Base-by-base conservation (phyloP, 139 green algal species). In the Astrephomene gubernaculifera region DNA sequence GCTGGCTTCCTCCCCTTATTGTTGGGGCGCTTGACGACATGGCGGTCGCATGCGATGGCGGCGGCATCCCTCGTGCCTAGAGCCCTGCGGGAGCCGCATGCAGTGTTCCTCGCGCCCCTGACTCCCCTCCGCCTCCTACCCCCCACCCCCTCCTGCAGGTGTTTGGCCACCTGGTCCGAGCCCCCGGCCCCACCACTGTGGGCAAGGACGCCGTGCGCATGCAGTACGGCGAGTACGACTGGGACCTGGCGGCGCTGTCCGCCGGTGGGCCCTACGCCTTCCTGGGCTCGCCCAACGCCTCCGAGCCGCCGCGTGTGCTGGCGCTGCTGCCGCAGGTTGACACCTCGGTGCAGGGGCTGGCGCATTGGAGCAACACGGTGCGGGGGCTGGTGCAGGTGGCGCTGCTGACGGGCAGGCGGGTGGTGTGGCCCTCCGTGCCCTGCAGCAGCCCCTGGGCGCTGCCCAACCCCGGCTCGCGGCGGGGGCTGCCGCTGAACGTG, bases 161-260 rank as follows among this genome's bases (percentile, higher is more conserved):
- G 19, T 79, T 86, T 36, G 79, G 25, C 19, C 79, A 86, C 67
- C 65, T 86, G 29, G 79, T 86, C 4, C 79, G 79, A 1, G 79
- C 79, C 27, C 79, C 79, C 27, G 79, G 79, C 8, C 78, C 78
- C 31, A 86, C 79, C 8, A 43, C 10, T 45, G 17, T 79, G 10
- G 79, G 79, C 49, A 86, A 86, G 79, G 79, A 86, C 43, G 79
- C 79, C 4, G 65, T 86, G 21, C 79, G 79, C 22, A 86, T 86
- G 79, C 45, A 43, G 65, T 86, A 86, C 67, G 79, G 79, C 36
- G 65, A 76, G 64, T 78, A 86, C 49, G 35, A 86, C 65, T 86
- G 79, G 79, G 65, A 61, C 25, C 65, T 86, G 35, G 79, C 79
- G 36, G 57, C 39, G 25, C 45, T 79, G 25, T 1, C 33, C 21